Percentiles rank a stretch among this genome's conserved stretches.
Conservation (phyloP, 352 stramenopile genomes). For the Salisapilia sapeloensis region DNA sequence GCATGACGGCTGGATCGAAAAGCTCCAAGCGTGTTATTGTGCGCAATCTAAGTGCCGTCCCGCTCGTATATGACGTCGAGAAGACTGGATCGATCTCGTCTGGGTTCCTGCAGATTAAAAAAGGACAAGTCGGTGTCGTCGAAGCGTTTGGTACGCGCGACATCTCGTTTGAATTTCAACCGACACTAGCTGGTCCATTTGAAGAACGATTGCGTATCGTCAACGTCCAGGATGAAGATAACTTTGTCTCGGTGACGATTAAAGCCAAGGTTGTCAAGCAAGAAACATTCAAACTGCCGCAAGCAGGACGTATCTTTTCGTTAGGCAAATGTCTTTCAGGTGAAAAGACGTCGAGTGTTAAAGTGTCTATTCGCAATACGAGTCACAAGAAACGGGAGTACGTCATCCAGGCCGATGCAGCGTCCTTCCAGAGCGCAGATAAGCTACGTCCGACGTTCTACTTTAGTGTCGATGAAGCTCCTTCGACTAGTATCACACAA, state of each 20-base stretch:
- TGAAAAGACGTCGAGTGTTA: constrained; percentile 71
- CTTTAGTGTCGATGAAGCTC: constrained; percentile 69
- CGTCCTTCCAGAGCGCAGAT: constrained; percentile 26
- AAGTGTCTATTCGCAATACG: constrained; percentile 75
- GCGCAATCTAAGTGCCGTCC: constrained; percentile 76
- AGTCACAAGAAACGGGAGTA: constrained; percentile 81
- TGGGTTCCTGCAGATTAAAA: constrained; percentile 78
- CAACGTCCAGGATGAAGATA: constrained; percentile 80
- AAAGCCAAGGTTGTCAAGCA: constrained; percentile 81
- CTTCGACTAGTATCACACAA: constrained; percentile 73
- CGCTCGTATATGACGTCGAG: constrained; percentile 72
- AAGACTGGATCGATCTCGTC: constrained; percentile 86
- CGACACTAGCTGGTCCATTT: constrained; percentile 68
- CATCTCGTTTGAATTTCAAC: constrained; percentile 81
- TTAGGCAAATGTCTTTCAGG: constrained; percentile 72
- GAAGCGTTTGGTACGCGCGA: constrained; percentile 79
- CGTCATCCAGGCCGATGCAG: constrained; percentile 66
- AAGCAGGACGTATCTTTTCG: constrained; percentile 71
- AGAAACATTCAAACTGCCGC: constrained; percentile 80
- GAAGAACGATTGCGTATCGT: constrained; percentile 82
- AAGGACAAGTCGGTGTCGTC: constrained; percentile 72
- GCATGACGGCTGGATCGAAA: constrained; percentile 71
- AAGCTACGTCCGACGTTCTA: constrained; percentile 62
- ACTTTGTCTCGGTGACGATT: constrained; percentile 77
- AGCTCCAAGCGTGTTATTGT: constrained; percentile 76